These are phyloP conservation scores for Yamagishiella unicocca DNA, from an alignment of 139 green algal genomes.

Conservation along the genomic window DNA sequence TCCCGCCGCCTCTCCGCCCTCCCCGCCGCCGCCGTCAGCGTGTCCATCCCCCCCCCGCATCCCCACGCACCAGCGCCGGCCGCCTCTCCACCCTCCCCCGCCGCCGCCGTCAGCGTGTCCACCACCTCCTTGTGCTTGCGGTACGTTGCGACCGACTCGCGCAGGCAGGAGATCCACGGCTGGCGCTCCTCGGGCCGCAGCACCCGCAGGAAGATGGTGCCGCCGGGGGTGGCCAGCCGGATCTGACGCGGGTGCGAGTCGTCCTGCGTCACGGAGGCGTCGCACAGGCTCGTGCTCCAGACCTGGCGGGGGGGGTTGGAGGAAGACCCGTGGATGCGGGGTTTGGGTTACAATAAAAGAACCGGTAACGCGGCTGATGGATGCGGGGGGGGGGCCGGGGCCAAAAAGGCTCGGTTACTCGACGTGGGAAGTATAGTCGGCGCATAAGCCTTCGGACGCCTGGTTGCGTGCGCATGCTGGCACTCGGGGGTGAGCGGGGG, in stretches of 20 bases:
- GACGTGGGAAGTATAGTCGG: no score
- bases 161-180: conserved; percentile 51
- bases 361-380: no score
- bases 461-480: no score
- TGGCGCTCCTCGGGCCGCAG: conserved; percentile 47
- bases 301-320: conserved; percentile 23
- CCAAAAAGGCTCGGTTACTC: no score
- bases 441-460: no score
- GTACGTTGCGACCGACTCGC: conserved; percentile 43
- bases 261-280: conserved; percentile 38
- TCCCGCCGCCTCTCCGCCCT: no score
- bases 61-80: neutral
- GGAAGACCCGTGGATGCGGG: no score
- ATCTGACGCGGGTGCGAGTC: conserved; percentile 54
- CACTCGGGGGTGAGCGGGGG: no score
- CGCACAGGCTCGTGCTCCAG: conserved; percentile 52
- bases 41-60: no score
- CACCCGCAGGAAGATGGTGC: conserved; percentile 59
- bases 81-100: conserved; percentile 3
- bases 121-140: conserved; percentile 50
- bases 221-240: conserved; percentile 41
- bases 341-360: no score
- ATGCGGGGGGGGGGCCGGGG: no score
- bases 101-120: conserved; percentile 23
- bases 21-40: no score